Conservation (phyloP, 2,329 filamentous ascomycete genomes). For the Aureobasidium sp. region DNA sequence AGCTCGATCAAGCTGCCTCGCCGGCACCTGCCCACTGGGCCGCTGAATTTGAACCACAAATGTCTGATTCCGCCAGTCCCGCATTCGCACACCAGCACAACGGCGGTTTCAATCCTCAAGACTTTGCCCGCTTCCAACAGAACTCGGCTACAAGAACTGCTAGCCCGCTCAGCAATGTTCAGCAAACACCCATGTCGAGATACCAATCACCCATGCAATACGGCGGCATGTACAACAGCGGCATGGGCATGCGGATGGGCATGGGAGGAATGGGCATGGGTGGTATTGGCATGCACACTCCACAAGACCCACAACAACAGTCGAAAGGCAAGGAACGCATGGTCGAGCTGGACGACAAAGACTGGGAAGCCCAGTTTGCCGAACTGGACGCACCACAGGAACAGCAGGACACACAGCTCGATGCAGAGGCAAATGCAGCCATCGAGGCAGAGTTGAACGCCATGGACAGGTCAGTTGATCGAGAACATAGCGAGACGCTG, state of each 20-base stretch:
- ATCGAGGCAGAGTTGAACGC: constrained; percentile 83
- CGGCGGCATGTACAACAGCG: constrained; percentile 43
- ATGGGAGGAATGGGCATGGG: constrained; percentile 29
- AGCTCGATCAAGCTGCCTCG: constrained; percentile 52
- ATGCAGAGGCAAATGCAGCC: constrained; percentile 60
- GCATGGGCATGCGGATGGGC: constrained; percentile 52
- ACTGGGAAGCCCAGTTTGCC: constrained; percentile 96
- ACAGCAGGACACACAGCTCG: constrained; percentile 42
- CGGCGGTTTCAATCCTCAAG: constrained; percentile 64
- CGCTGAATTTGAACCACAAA: constrained; percentile 52
- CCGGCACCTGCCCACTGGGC: constrained; percentile 53
- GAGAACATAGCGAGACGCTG: not conserved
- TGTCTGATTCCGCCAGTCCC: constrained; percentile 48
- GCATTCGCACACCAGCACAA: constrained; percentile 52
- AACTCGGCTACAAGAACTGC: constrained; percentile 11
- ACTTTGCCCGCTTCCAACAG: constrained; percentile 77
- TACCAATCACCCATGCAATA: constrained; percentile 55
- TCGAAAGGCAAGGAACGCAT: constrained; percentile 78
- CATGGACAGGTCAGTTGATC: constrained; percentile 69
- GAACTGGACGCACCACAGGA: constrained; percentile 65
- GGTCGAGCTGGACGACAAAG: constrained; percentile 83
- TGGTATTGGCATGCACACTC: constrained; percentile 39
- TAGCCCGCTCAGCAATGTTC: constrained; percentile 15
- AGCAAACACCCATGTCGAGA: constrained; percentile 37
- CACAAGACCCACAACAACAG: constrained; percentile 38